A percentile compares a stretch with the other conserved stretches of the same genome.
phyloP scores from a whole-genome alignment of 2,329 filamentous ascomycete species.

The Botrytis tulipae region DNA sequence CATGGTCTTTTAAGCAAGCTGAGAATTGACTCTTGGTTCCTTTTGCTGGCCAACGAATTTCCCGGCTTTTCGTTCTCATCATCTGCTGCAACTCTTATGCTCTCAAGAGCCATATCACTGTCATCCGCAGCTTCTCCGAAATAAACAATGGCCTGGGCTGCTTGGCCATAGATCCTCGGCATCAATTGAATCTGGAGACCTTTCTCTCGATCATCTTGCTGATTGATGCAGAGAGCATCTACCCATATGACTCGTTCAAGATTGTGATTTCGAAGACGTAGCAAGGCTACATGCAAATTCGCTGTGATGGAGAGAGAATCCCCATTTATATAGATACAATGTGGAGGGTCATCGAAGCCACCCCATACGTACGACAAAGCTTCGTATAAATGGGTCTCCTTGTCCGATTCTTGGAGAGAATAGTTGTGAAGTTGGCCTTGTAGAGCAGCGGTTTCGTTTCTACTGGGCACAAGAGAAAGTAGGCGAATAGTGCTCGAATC shows the following conservation, averaged over 20 bases:
- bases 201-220: constrained; percentile 14
- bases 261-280: constrained; percentile 18
- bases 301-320: constrained; percentile 3
- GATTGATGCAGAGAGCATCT: constrained; percentile 18
- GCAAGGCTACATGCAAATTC: constrained; percentile 19
- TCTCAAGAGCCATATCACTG: constrained; percentile 12
- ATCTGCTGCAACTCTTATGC: constrained; percentile 16
- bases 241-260: constrained; percentile 14
- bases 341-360: constrained; percentile 2
- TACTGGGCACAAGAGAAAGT: background rate
- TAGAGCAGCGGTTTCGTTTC: background rate
- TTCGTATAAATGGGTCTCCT: constrained; percentile 11
- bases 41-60: background rate
- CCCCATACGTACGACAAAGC: constrained; percentile 22
- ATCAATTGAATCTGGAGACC: constrained; percentile 21
- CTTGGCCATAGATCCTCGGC: constrained; percentile 24
- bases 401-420: background rate
- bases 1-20: constrained; percentile 16
- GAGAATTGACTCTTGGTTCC: background rate
- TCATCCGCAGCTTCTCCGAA: constrained; percentile 22
- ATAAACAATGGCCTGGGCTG: constrained; percentile 24
- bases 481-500: background rate
- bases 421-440: background rate
- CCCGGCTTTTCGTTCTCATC: background rate
- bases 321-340: constrained; percentile 14